A percentile compares a stretch with the other conserved stretches of the same genome.
phyloP scores from a whole-genome alignment of 2,329 filamentous ascomycete genomes.

The Hypoxylon sp. region DNA sequence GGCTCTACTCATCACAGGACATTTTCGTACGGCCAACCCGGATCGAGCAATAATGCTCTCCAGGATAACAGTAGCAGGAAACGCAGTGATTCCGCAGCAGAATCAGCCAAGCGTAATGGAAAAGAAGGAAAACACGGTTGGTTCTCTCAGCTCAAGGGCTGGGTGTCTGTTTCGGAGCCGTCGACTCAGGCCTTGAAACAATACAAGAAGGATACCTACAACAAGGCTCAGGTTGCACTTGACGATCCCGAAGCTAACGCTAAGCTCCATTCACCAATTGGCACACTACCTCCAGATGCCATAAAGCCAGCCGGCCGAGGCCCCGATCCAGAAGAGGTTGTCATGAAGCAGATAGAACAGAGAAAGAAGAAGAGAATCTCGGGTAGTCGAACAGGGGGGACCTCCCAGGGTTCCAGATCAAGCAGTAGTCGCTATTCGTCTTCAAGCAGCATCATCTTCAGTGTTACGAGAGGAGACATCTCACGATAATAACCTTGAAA shows the following conservation, averaged over 20 bases:
- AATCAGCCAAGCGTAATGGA: constrained; percentile 47
- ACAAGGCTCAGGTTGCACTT: constrained; percentile 61
- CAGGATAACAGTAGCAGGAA: constrained; percentile 17
- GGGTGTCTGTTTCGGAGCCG: constrained; percentile 65
- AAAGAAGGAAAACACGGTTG: constrained; percentile 56
- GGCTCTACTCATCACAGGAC: constrained; percentile 15
- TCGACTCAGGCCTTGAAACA: constrained; percentile 64
- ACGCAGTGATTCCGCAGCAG: constrained; percentile 28
- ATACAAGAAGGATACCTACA: constrained; percentile 61
- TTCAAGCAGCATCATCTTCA: constrained; percentile 45
- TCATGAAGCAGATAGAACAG: constrained; percentile 56
- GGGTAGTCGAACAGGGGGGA: constrained; percentile 33
- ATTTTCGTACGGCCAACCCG: constrained; percentile 19
- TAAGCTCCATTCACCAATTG: constrained; percentile 64
- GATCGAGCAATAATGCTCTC: constrained; percentile 3
- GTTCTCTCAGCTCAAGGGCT: constrained; percentile 63
- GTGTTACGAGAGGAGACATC: constrained; percentile 24
- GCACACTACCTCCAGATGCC: constrained; percentile 61
- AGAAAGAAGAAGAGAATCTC: constrained; percentile 52
- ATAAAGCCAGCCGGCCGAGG: constrained; percentile 62
- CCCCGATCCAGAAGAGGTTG: constrained; percentile 63
- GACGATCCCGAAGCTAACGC: constrained; percentile 61
- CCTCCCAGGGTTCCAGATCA: constrained; percentile 46
- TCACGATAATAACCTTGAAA: constrained; percentile 9
- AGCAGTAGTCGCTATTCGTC: constrained; percentile 49